phyloP scores from a whole-genome alignment of 371 early-diverging fungal genomes.

The Mycotypha africana region DNA sequence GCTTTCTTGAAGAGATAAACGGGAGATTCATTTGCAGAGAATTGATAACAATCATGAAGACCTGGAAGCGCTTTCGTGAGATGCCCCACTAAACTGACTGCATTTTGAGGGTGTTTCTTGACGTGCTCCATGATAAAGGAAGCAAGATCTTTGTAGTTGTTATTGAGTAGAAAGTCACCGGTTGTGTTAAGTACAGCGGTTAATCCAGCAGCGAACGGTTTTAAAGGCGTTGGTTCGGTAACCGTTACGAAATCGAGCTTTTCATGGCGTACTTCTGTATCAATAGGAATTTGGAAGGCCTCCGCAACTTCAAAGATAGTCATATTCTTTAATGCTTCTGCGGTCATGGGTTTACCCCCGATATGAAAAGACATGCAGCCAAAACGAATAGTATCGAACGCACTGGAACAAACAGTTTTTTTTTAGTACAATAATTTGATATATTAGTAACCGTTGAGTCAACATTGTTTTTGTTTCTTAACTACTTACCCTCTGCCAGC shows the following conservation, averaged over 20 bases:
- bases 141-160: conserved; percentile 59
- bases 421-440: too few species aligned
- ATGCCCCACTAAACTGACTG: conserved; percentile 47
- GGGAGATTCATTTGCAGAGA: background rate
- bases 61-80: conserved; percentile 62
- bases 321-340: conserved; percentile 37
- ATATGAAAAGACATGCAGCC: conserved; percentile 85
- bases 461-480: background rate
- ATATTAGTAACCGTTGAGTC: too few species aligned
- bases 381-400: conserved; percentile 73
- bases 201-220: conserved; percentile 63
- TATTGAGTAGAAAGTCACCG: conserved; percentile 50
- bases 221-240: conserved; percentile 58
- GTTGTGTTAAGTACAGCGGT: conserved; percentile 63
- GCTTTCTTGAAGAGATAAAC: conserved; percentile 67
- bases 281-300: conserved; percentile 59
- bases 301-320: conserved; percentile 46
- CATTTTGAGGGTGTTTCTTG: conserved; percentile 30
- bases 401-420: conserved; percentile 22
- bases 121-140: conserved; percentile 65
- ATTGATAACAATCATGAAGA: conserved; percentile 55
- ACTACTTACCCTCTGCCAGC: conserved; percentile 52
- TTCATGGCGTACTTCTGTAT: conserved; percentile 50
- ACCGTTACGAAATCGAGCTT: conserved; percentile 61
- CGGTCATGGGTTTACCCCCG: conserved; percentile 41